Base-by-base conservation (phyloP, 192 early-diverging fungal species). In the Podochytrium sp. region DNA sequence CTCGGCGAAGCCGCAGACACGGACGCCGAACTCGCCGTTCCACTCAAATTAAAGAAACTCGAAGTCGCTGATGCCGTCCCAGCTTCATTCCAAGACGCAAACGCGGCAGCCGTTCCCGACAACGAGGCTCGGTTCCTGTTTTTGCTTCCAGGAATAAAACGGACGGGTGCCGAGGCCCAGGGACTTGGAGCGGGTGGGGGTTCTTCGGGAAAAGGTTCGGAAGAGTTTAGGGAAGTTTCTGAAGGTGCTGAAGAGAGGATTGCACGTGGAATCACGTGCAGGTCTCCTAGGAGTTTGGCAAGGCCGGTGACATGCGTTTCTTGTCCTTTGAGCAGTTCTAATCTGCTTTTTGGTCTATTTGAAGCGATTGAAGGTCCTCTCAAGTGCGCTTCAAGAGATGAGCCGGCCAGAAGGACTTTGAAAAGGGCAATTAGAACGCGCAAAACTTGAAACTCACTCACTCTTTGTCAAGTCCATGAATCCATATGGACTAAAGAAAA, bases 401-500 rank as follows among this genome's bases (percentile, higher is more conserved):
- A 29, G 20, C 69, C 69, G 23, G 57, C 69, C 10, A 71, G 39
- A 6, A 71, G 14, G 38, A 71, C 69, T 69, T 18, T 35, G 12
- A 1, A n/a, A 34, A 23, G 3, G 49, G 10, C 23, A 25, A 27
- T 35, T 23, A 4, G 20, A 51, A 66, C 7, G 25, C 20, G 16
- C 10, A 47, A 2, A 50, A n/a, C 16, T 18, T 29, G 49, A 56
- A 70, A 16, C 12, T 20, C 25, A 60, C 52, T 60, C 32, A 59
- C 69, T 71, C 60, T 71, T 71, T 10, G 60, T 27, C 10, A 71
- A 32, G 37, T 71, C 69, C 5, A 7, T 20, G 30, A 59, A 71
- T 25, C 69, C 69, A 47, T 71, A 71, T 25, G 69, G 53, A 35
- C 67, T 70, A 35, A n/a, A 16, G 30, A 62, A 62, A 62, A 39